These are phyloP conservation scores for Rhizophagus clarus DNA, from an alignment of 192 early-diverging fungal species.

Conservation along the genomic window DNA sequence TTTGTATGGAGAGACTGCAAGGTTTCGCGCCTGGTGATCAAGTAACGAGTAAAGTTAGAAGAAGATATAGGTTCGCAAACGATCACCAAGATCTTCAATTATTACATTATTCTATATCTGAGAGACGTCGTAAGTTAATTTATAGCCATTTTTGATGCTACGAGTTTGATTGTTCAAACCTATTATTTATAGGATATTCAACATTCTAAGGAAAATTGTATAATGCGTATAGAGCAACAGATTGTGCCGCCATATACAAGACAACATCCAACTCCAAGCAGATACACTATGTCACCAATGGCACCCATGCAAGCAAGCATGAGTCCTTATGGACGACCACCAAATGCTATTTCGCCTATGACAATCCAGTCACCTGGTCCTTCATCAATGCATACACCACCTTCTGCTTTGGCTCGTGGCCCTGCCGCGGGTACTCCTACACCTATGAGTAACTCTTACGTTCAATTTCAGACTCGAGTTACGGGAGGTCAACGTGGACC, in stretches of 20 bases:
- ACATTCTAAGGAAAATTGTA: background rate
- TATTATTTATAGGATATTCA: background rate
- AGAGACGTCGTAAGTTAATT: slow-evolving; percentile 35
- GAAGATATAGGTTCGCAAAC: slow-evolving; percentile 37
- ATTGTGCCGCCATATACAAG: background rate
- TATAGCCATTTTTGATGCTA: background rate
- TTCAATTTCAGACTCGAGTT: background rate
- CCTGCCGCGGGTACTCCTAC: background rate
- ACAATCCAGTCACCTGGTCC: background rate
- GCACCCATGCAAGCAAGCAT: background rate
- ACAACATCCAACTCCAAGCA: background rate
- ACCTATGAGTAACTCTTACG: background rate
- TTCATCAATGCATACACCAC: background rate
- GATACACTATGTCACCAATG: background rate
- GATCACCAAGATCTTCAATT: slow-evolving; percentile 43
- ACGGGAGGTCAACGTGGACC: background rate
- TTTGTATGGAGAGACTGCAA: slow-evolving; percentile 39
- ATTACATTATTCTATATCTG: slow-evolving; percentile 37
- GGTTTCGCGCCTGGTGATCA: slow-evolving; percentile 42
- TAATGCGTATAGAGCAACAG: slow-evolving; percentile 12
- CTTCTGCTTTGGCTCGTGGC: background rate
- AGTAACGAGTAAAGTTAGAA: slow-evolving; percentile 38
- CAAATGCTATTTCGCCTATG: background rate
- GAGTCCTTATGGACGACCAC: background rate
- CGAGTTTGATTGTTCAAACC: background rate